These are phyloP conservation scores for Pyropia haitanensis DNA, from an alignment of 23 red algal genomes.

Conservation along the genomic window DNA sequence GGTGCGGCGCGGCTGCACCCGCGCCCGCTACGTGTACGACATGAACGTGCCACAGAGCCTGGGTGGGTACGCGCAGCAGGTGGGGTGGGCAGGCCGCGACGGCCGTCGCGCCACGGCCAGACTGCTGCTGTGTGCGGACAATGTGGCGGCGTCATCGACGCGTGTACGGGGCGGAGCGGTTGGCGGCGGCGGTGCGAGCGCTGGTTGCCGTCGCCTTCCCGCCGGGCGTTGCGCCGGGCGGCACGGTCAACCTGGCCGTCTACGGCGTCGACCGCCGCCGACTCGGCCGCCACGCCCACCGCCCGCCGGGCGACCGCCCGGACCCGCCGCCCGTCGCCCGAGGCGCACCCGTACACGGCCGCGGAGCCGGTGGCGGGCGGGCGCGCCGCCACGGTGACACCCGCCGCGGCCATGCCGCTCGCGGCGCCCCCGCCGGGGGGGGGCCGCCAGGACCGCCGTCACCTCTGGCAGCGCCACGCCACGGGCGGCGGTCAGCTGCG, in stretches of 20 bases:
- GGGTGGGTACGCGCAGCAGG: slow-evolving; percentile 76
- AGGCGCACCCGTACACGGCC: too few relatives aligned
- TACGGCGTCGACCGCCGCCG: too few relatives aligned
- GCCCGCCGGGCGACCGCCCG: too few relatives aligned
- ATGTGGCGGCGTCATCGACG: slow-evolving; percentile 42
- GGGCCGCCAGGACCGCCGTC: too few relatives aligned
- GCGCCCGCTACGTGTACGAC: slow-evolving; percentile 75
- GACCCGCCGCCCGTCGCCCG: too few relatives aligned
- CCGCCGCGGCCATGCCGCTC: too few relatives aligned
- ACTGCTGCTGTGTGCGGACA: slow-evolving; percentile 40
- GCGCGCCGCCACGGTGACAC: too few relatives aligned
- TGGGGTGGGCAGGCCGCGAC: slow-evolving; percentile 83
- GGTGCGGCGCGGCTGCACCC: slow-evolving; percentile 55
- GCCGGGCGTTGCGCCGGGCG: slow-evolving; percentile 8
- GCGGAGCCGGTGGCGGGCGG: too few relatives aligned
- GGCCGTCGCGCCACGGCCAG: slow-evolving; percentile 39
- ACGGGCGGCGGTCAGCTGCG: too few relatives aligned
- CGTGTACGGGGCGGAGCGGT: slow-evolving; percentile 17
- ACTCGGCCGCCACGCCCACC: too few relatives aligned
- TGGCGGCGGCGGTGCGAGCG: neutral
- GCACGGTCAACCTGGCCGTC: slow-evolving; percentile 29
- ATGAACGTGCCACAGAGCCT: slow-evolving; percentile 66
- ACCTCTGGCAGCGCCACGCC: too few relatives aligned
- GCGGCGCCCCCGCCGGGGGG: too few relatives aligned
- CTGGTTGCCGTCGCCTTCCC: slow-evolving; percentile 4